These are phyloP conservation scores for Colletotrichum spaethianum DNA, from an alignment of 2,329 filamentous ascomycete genomes.

Conservation along the genomic window DNA sequence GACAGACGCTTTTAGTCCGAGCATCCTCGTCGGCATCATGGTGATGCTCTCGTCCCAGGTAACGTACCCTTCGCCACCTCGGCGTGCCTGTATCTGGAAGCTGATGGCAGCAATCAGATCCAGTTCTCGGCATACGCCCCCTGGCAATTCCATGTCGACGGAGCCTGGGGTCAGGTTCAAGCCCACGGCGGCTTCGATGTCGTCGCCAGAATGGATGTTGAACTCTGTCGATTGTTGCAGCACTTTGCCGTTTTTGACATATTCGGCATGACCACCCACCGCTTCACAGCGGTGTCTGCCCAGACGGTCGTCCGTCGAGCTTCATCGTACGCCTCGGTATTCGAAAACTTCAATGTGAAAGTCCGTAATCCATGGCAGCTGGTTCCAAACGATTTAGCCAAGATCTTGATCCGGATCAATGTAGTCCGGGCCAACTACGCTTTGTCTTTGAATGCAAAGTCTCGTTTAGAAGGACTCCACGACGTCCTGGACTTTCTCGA, in stretches of 20 bases:
- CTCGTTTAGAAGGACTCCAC: background rate
- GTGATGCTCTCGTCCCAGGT: slow-evolving; percentile 23
- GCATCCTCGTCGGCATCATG: slow-evolving; percentile 6
- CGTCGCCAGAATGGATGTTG: background rate
- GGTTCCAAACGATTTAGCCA: background rate
- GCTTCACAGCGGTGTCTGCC: background rate
- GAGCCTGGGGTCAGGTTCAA: background rate
- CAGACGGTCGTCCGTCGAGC: background rate
- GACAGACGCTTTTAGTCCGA: background rate
- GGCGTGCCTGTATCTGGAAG: fast-evolving
- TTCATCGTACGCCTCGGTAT: background rate
- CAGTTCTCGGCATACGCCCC: slow-evolving; percentile 25
- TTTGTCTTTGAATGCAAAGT: background rate
- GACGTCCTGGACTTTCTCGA: background rate
- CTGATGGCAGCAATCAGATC: background rate
- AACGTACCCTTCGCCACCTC: background rate
- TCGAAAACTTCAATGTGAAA: background rate
- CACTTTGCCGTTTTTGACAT: slow-evolving; percentile 15
- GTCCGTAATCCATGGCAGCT: slow-evolving; percentile 16
- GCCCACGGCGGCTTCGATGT: background rate
- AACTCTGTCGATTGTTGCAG: background rate
- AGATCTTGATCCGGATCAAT: slow-evolving; percentile 15
- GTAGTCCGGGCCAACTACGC: background rate
- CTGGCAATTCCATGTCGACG: slow-evolving; percentile 17
- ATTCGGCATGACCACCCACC: slow-evolving; percentile 8